Base-by-base conservation (phyloP, 148 eudicot genomes). In the Rhododendron kiyosumense region DNA sequence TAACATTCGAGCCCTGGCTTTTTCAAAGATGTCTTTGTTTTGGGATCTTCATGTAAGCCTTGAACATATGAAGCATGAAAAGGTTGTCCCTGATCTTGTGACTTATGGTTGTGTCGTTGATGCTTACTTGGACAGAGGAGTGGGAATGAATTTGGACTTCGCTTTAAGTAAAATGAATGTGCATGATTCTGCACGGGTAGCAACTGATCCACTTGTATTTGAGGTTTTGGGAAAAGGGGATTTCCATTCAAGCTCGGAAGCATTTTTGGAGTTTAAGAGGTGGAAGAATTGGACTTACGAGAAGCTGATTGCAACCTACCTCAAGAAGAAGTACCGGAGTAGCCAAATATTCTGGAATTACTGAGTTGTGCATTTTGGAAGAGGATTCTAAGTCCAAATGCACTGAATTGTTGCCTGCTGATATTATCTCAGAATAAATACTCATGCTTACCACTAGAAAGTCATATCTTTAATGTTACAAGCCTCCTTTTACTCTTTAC, bases 41-140 rank as follows among this genome's bases (percentile, higher is more conserved):
- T 95, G 98, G 98, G 99, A 97, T 87, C 93, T 97, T 81, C 99
- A 97, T 91, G 59, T 97, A 84, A 94, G 94, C 86, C 93, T 97
- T 74, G 93, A 94, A 20, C 98, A 97, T 88, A 94, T 97, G 99
- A 94, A 88, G 82, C 93, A 94, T 87, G 90, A 89, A 77, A 86
- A 82, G 76, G 91, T 97, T 51, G 87, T 87, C 57, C 98, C 99
- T 84, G 99, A 97, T 93, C 94, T 97, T 71, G 98, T 97, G 85
- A 97, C 99, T 45, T 97, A 94, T 87, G 98, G 99, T 76, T 95
- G 95, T 87, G 91, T 97, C 82, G 94, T 97, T 83, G 99, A 97
- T 87, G 94, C 99, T 65, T 97, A 97, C 87, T 77, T 95, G 83
- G 96, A 94, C 12, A 97, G 90, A 87, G 86, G 93, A 84, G 87